phyloP scores from a whole-genome alignment of 1,284 basidiomycete species.

The Boletellus deceptivus region DNA sequence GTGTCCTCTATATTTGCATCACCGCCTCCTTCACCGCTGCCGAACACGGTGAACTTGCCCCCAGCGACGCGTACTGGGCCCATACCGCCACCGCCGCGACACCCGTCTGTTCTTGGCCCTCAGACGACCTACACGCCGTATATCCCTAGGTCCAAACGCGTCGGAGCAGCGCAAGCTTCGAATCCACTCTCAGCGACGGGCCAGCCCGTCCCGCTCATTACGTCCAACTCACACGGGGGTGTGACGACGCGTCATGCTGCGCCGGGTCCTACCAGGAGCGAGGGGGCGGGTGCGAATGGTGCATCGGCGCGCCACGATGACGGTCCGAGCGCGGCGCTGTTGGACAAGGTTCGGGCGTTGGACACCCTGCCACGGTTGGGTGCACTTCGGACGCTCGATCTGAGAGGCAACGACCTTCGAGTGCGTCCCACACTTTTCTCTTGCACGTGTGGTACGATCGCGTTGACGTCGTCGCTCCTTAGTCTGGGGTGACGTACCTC shows the following conservation, averaged over 20 bases:
- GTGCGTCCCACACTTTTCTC: slow-evolving; percentile 42
- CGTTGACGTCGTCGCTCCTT: not conserved
- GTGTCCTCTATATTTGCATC: slow-evolving; percentile 19
- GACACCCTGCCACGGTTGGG: slow-evolving; percentile 85
- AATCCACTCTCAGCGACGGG: slow-evolving; percentile 57
- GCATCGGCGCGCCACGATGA: slow-evolving; percentile 34
- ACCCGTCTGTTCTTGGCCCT: slow-evolving; percentile 40
- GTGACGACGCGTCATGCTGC: slow-evolving; percentile 66
- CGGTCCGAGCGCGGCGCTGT: slow-evolving; percentile 68
- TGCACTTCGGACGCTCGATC: slow-evolving; percentile 83
- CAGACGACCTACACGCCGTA: slow-evolving; percentile 82
- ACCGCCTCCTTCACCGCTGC: slow-evolving; percentile 17
- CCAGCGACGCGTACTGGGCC: slow-evolving; percentile 41
- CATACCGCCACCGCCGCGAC: slow-evolving; percentile 60
- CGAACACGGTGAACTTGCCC: slow-evolving; percentile 26
- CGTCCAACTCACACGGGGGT: slow-evolving; percentile 73
- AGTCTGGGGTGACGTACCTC: slow-evolving; percentile 83
- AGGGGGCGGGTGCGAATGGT: slow-evolving; percentile 15
- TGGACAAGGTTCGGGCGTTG: slow-evolving; percentile 80
- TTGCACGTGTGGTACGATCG: slow-evolving; percentile 9
- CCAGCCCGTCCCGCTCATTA: slow-evolving; percentile 66
- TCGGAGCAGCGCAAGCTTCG: slow-evolving; percentile 22
- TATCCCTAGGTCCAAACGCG: slow-evolving; percentile 62
- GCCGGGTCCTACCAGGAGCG: not conserved
- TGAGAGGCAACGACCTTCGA: slow-evolving; percentile 88